A percentile compares a stretch with the other conserved stretches of the same genome.
These are phyloP conservation scores for Blastocrithidia nonstop DNA, from an alignment of 208 protist species.

Conservation along the genomic window DNA sequence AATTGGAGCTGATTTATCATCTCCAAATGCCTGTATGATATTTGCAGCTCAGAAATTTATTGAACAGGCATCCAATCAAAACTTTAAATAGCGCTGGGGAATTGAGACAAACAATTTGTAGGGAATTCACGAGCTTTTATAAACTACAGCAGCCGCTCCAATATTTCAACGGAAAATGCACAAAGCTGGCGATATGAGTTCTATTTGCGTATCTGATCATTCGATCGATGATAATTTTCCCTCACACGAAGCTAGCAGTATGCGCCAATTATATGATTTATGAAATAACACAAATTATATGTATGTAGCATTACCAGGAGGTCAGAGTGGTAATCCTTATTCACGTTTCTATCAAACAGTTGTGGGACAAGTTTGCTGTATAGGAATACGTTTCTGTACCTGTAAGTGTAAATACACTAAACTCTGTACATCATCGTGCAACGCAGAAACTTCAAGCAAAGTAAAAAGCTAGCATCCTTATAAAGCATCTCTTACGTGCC, in stretches of 20 bases:
- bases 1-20: too few relatives aligned
- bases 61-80: constrained; percentile 6
- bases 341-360: constrained; percentile 33
- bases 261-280: constrained; percentile 36
- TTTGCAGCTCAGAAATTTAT: constrained; percentile 15
- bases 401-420: too few relatives aligned
- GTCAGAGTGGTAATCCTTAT: constrained; percentile 49
- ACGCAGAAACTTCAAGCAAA: too few relatives aligned
- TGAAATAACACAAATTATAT: constrained; percentile 10
- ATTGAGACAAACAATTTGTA: constrained; percentile 30
- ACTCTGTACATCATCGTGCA: too few relatives aligned
- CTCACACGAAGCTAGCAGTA: constrained; percentile 30
- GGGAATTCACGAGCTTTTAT: constrained; percentile 25
- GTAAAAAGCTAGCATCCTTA: too few relatives aligned
- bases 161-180: constrained; percentile 30
- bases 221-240: constrained; percentile 12
- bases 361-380: constrained; percentile 17
- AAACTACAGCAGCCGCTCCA: constrained; percentile 12
- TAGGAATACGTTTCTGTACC: constrained; percentile 40
- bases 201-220: constrained; percentile 25
- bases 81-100: constrained; percentile 17
- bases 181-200: constrained; percentile 31
- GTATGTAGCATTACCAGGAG: constrained; percentile 26
- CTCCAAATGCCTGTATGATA: constrained; percentile 12
- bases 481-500: too few relatives aligned